Evolutionary conservation across 306 rosid genomes (phyloP).

Genomic region (Castanospermum australe): DNA sequence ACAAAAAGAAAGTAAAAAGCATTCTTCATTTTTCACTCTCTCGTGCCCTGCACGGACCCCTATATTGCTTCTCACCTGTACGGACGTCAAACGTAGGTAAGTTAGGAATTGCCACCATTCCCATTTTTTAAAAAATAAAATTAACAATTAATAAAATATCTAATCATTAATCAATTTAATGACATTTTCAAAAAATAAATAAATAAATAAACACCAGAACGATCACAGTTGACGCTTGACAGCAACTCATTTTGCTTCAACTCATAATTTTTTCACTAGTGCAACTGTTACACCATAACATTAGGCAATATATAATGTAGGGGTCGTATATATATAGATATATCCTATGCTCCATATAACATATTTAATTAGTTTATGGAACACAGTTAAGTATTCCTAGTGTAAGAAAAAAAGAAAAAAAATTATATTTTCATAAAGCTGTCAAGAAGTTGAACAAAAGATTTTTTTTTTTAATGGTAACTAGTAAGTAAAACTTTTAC

Average conservation of each 20-base stretch:
- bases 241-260: no score
- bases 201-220: no score
- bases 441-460: neutral
- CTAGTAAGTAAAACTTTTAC: neutral
- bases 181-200: no score
- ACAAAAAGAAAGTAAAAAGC: neutral
- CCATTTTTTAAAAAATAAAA: no score
- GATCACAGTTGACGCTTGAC: no score
- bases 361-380: slow-evolving; percentile 17
- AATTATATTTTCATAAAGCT: neutral
- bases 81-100: neutral
- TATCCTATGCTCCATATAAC: slow-evolving; percentile 29
- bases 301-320: neutral
- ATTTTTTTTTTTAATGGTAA: neutral
- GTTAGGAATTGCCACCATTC: no score
- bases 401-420: neutral
- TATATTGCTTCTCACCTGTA: slow-evolving; percentile 16
- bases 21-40: neutral
- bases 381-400: slow-evolving; percentile 7
- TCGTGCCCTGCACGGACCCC: slow-evolving; percentile 16
- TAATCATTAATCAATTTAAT: no score
- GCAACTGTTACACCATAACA: slow-evolving; percentile 5
- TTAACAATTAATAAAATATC: no score
- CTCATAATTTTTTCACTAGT: neutral
- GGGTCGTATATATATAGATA: no score